Conservation (phyloP, 306 rosid genomes). For the Cicer bijugum region DNA sequence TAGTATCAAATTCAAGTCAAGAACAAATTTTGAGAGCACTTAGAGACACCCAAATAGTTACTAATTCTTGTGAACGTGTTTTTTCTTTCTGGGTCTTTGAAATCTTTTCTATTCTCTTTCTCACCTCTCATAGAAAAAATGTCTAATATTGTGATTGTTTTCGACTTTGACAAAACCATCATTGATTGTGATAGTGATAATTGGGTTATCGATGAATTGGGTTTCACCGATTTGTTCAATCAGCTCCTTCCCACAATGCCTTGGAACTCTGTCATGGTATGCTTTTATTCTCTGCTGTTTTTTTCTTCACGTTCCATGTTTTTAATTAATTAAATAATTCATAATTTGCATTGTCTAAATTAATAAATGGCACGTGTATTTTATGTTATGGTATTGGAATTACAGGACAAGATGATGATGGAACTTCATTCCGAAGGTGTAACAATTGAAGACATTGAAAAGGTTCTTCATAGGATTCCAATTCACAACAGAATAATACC, state of each 20-base stretch:
- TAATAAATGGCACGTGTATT: not conserved
- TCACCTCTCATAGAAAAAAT: slow-evolving; percentile 17
- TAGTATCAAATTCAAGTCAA: not conserved
- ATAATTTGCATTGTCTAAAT: not conserved
- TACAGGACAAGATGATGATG: slow-evolving; percentile 78
- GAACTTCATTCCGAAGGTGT: slow-evolving; percentile 64
- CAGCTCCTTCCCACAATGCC: slow-evolving; percentile 79
- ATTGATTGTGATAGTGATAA: slow-evolving; percentile 57
- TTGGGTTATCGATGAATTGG: slow-evolving; percentile 53
- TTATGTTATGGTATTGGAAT: not conserved
- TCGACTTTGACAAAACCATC: slow-evolving; percentile 84
- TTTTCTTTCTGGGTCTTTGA: slow-evolving; percentile 15
- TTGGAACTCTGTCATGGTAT: slow-evolving; percentile 88
- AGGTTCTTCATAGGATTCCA: slow-evolving; percentile 59
- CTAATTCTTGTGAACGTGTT: not conserved
- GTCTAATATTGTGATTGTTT: slow-evolving; percentile 65
- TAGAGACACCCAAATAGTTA: not conserved
- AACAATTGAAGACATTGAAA: slow-evolving; percentile 58
- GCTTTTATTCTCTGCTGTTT: not conserved
- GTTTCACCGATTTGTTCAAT: slow-evolving; percentile 69
- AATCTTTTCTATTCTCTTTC: not conserved
- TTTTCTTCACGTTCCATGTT: no score
- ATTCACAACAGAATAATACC: slow-evolving; percentile 64
- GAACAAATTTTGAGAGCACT: slow-evolving; percentile 30
- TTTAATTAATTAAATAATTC: no score